Evolutionary conservation across 768 basidiomycete species (phyloP), one percentile per base, ranked within the genome.

Genomic region (Boletus reticulatus): DNA sequence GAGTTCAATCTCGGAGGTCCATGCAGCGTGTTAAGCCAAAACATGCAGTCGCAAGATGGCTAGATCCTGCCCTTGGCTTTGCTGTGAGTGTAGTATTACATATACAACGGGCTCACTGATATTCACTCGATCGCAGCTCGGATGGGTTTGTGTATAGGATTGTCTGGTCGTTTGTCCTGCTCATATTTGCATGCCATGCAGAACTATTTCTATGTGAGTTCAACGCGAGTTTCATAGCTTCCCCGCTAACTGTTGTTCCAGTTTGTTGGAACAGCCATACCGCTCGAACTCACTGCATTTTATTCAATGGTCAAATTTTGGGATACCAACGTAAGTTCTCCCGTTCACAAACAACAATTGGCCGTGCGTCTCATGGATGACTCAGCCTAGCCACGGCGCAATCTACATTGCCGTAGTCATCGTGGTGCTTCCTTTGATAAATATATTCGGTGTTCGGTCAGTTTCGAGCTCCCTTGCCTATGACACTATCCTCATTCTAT

Each of bases 231-330:
- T 48, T 36, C 9, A 19, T 51, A 17, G 14, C 11, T 12, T 48
- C 11, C 9, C 6, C 22, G 8, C 52, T 55, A 14, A 59, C 2
- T 16, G 14, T 6, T 45, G n/a, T 2, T 20, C 19, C 5, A 67
- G 62, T 62, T 43, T 52, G 24, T 48, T 42, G 62, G 53, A n/a
- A 78, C 77, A 56, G 75, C 78, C 6, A 62, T 80, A 16, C 78
- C 79, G 3, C 75, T 79, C n/a, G 81, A 83, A 61, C 73, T 84
- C 38, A 77, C 77, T 20, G 82, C 82, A 2, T 75, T 78, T 7
- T 68, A 77, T n/a, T 68, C 80, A 19, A 62, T 84, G 50, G 72
- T 83, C 48, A 67, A 71, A 32, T 83, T 78, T 69, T 84, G 83
- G 83, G 76, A 78, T 65, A n/a, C 9, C 6, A 49, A 67, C 16